These are phyloP conservation scores for Fagus sylvatica DNA, from an alignment of 306 rosid species.

Conservation along the genomic window DNA sequence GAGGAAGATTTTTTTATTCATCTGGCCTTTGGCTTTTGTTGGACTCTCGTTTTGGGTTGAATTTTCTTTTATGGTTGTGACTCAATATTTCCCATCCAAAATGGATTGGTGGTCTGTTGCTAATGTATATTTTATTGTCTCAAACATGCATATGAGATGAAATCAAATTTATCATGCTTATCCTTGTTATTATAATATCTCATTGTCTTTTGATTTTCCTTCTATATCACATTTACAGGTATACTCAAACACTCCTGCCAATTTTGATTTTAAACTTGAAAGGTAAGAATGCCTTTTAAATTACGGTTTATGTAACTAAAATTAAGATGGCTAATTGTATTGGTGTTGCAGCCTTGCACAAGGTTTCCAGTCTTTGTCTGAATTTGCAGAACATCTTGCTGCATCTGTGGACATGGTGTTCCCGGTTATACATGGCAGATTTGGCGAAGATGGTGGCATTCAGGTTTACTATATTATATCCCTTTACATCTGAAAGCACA, in stretches of 20 bases:
- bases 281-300: slow-evolving; percentile 15
- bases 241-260: no score
- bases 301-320: slow-evolving; percentile 6
- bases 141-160: not conserved
- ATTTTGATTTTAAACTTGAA: no score
- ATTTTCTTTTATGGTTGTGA: not conserved
- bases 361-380: slow-evolving; percentile 66
- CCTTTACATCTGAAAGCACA: slow-evolving; percentile 8
- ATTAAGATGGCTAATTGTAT: slow-evolving; percentile 22
- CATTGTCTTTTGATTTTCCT: no score
- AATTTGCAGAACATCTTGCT: no score
- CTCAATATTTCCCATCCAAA: not conserved
- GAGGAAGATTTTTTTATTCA: not conserved
- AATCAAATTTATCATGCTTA: slow-evolving; percentile 12
- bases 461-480: slow-evolving; percentile 55
- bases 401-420: no score
- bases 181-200: no score
- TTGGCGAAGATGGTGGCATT: no score
- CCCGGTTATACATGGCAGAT: no score
- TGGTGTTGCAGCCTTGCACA: slow-evolving; percentile 78
- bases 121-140: not conserved
- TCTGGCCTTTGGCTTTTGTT: not conserved
- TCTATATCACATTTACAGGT: no score
- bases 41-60: not conserved
- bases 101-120: not conserved